Evolutionary conservation across 2,329 filamentous ascomycete species (phyloP), one percentile per base, ranked within the genome.

Genomic region (Cadophora gregata): DNA sequence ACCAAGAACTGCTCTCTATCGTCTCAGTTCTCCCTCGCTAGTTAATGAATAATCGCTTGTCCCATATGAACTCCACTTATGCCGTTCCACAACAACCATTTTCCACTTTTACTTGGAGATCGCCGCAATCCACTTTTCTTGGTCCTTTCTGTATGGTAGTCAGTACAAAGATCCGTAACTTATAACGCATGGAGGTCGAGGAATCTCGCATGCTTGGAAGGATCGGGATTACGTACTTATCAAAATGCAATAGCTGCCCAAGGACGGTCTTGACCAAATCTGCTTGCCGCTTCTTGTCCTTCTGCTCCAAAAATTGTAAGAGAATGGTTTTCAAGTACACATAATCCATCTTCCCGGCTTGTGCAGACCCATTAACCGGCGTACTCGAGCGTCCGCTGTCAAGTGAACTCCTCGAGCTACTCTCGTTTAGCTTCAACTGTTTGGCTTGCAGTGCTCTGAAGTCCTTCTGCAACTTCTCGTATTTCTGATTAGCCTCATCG

Each of bases 251-350:
- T 76, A 95, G 80, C 84, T 91, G 90, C 33, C 89, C 90, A 73
- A 96, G 78, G 38, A 94, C 91, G 0, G 91, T 91, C 64, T 70
- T 74, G 1, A 96, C 89, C 70, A 95, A 82, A 81, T 93, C 90
- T 69, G 88, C 84, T 73, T 93, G 86, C 73, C 92, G 82, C 80
- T 87, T 91, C 77, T 89, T 91, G 76, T 95, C 92, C 80, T 88
- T 92, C 72, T 92, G 89, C 81, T 94, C 90, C 70, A 96, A 78
- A 77, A 95, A 95, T 78, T 94, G 91, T 71, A 96, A 79, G 72
- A 96, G 78, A 63, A 95, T 91, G 9, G 92, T 93, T 83, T 93
- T 94, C 63, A 95, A 80, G 74, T 96, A 95, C 68, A 84, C 45
- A 82, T 74, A 74, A 69, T 76, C 75, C 66, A 73, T 72, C 51